Evolutionary conservation across 805 yeast species (phyloP), one percentile per base, ranked within the genome.

Genomic region (Starmerella khaoyaiensis): DNA sequence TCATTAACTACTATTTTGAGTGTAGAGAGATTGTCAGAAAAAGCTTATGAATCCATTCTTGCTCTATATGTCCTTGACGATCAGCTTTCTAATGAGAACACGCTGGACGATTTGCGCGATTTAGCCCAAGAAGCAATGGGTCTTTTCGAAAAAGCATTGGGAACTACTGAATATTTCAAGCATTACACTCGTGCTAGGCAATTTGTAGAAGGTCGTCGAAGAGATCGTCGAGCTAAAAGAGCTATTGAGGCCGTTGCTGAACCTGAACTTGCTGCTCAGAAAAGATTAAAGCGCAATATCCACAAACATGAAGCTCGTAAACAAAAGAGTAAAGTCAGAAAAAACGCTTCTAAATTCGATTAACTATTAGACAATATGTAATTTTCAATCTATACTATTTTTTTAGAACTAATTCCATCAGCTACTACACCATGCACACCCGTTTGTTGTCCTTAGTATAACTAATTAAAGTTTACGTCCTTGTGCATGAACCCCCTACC

Each of bases 181-280:
- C 59, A 71, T 2, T 78, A 76, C 52, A 62, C 79, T 1, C 62
- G 62, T 31, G 90, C 83, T n/a, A 72, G 74, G 53, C 72, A 68
- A 45, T 50, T 51, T 14, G 76, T 86, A 18, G 60, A 58, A 21
- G 62, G 63, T 24, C 71, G 82, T 56, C 71, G 96, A 51, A 68
- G 69, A 41, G 93, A 82, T 33, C 72, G 96, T 58, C 74, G 68
- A 53, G 69, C 79, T 0, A 77, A 76, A 53, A 67, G 84, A 40
- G 79, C 93, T 0, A 76, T 79, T 41, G 60, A 82, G 54, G 79
- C 83, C 3, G 65, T 86, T 9, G 69, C 67, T 16, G 79, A 78
- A 4, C 97, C 97, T 1, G 94, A 79, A 12, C 59, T 70, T 28
- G 76, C 82, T n/a, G 90, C 94, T 2, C 70, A 68, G 47, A 72